A percentile compares a stretch with the other conserved stretches of the same genome.
These are phyloP conservation scores for Paraurostyla sp. DNA, from an alignment of 73 alveolate genomes.

Conservation along the genomic window DNA sequence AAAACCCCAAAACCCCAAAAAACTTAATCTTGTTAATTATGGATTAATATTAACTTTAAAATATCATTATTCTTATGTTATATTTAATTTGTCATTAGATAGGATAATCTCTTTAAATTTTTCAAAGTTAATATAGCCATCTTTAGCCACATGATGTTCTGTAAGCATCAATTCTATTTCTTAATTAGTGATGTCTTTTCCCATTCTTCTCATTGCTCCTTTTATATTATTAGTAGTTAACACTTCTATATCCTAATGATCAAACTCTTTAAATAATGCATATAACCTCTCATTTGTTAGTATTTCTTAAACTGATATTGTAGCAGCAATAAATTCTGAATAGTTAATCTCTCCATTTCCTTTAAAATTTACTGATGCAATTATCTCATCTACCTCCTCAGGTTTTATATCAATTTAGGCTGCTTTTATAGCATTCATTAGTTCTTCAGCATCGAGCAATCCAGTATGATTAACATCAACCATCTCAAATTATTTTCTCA, in stretches of 20 bases:
- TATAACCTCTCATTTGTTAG: slow-evolving; percentile 80
- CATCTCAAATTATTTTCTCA: slow-evolving; percentile 87
- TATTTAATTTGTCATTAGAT: slow-evolving; percentile 4
- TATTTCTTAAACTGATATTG: slow-evolving; percentile 47
- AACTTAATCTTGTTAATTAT: background rate
- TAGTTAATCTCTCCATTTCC: slow-evolving; percentile 73
- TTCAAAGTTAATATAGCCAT: slow-evolving; percentile 22
- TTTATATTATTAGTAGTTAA: slow-evolving; percentile 79
- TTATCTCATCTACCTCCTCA: slow-evolving; percentile 53
- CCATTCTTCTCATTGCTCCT: slow-evolving; percentile 78
- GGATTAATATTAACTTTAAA: background rate
- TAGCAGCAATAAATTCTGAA: slow-evolving; percentile 76
- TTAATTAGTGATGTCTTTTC: slow-evolving; percentile 74
- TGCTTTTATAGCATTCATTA: slow-evolving; percentile 80
- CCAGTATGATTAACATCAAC: slow-evolving; percentile 95
- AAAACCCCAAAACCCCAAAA: slow-evolving; percentile 54
- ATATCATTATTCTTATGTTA: background rate
- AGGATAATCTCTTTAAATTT: slow-evolving; percentile 29
- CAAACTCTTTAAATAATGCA: slow-evolving; percentile 90
- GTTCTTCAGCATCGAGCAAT: slow-evolving; percentile 85
- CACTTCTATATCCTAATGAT: slow-evolving; percentile 81
- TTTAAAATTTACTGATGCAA: slow-evolving; percentile 60
- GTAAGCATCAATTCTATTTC: slow-evolving; percentile 77
- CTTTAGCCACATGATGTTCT: slow-evolving; percentile 45
- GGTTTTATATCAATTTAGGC: slow-evolving; percentile 34